Percentiles rank a stretch among this genome's conserved stretches.
Evolutionary conservation across 192 early-diverging fungal species (phyloP).

Genomic region (Umbelopsis isabellina): DNA sequence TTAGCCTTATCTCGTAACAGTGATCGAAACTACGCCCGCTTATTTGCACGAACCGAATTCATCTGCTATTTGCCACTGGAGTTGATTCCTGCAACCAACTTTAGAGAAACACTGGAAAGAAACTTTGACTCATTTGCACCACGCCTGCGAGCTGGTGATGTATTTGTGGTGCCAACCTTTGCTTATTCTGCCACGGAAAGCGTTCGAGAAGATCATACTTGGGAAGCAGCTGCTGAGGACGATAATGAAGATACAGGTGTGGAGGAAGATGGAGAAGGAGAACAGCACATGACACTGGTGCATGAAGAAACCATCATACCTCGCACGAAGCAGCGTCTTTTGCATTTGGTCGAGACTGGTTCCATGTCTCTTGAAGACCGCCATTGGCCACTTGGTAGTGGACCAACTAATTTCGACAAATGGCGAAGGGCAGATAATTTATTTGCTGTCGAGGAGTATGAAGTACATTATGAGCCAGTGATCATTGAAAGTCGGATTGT

Average conservation of each 20-base stretch:
- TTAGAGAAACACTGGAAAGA: conserved; percentile 37
- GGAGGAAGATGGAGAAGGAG: conserved; percentile 1
- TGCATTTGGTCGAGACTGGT: conserved; percentile 37
- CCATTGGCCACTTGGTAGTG: conserved; percentile 54
- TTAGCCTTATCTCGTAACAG: conserved; percentile 38
- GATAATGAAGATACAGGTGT: background rate
- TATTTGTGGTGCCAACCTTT: conserved; percentile 60
- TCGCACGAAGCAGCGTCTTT: conserved; percentile 37
- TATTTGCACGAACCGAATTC: conserved; percentile 57
- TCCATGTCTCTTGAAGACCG: conserved; percentile 47
- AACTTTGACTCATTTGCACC: conserved; percentile 43
- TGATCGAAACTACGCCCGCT: conserved; percentile 55
- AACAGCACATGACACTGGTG: conserved; percentile 4
- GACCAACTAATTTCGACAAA: conserved; percentile 52
- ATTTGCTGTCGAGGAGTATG: conserved; percentile 56
- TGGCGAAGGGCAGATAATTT: conserved; percentile 47
- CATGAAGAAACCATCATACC: conserved; percentile 27
- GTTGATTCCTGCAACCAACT: conserved; percentile 43
- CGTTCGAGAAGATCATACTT: background rate
- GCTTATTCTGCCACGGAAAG: conserved; percentile 27
- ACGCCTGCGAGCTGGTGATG: conserved; percentile 46
- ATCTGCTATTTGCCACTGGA: conserved; percentile 47
- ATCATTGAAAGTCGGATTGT: conserved; percentile 52
- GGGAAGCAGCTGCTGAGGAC: conserved; percentile 10
- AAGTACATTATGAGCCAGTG: conserved; percentile 59